Conservation (phyloP, 2,329 filamentous ascomycete species). For the Thelonectria olida region DNA sequence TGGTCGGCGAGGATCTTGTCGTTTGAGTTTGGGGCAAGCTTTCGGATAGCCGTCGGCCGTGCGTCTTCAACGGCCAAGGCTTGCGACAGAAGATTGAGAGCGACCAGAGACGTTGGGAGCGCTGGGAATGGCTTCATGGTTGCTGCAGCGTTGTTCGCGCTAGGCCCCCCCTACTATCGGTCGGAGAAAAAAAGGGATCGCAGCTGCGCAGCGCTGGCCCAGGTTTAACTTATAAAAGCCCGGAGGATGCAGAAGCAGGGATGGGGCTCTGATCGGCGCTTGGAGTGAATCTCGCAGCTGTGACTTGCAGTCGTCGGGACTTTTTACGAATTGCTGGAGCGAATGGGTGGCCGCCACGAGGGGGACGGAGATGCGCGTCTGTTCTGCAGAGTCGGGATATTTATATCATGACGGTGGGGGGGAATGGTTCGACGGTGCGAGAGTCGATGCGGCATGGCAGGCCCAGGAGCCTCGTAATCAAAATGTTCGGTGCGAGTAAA, state of each 20-base stretch:
- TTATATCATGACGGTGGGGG: constrained; percentile 6
- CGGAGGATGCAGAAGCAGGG: neutral
- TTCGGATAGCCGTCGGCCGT: constrained; percentile 71
- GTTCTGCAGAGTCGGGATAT: constrained; percentile 2
- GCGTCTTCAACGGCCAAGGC: constrained; percentile 43
- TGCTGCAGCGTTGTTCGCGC: neutral
- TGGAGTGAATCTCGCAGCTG: neutral
- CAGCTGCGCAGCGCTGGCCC: neutral
- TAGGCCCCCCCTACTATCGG: too few relatives aligned
- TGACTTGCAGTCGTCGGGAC: neutral
- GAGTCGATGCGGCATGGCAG: constrained; percentile 31
- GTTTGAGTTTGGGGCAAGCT: constrained; percentile 75
- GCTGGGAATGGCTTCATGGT: constrained; percentile 51
- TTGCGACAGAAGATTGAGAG: constrained; percentile 55
- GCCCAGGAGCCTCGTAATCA: constrained; percentile 13
- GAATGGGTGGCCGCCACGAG: neutral
- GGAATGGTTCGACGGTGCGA: constrained; percentile 12
- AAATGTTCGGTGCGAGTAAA: constrained; percentile 23
- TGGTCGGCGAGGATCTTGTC: constrained; percentile 81
- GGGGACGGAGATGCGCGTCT: neutral
- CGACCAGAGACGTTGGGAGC: constrained; percentile 56
- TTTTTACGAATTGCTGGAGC: neutral
- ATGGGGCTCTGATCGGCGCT: neutral
- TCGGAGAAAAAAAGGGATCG: too few relatives aligned
- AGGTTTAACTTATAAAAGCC: neutral